Evolutionary conservation across 768 basidiomycete genomes (phyloP), one percentile per base, ranked within the genome.

Genomic region (Amanita pallidorosea): DNA sequence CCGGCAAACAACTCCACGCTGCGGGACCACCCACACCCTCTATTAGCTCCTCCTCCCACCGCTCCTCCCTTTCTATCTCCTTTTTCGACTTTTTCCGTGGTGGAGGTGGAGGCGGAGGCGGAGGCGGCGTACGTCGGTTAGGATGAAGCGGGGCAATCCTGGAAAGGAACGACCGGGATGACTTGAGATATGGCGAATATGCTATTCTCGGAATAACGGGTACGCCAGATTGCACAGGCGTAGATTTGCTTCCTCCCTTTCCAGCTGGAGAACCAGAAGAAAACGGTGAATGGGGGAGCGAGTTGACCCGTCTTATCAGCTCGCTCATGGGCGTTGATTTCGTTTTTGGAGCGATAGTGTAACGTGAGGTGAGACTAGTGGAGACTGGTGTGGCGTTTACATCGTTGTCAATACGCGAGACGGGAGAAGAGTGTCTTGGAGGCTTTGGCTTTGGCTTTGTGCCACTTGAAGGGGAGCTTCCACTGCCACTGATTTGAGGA

Each of bases 11-110:
- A 33, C 70, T 68, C 76, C 76, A 79, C 33, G 69, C 73, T 31
- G 73, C 72, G 67, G 84, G 77, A 15, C 85, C 87, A 9, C 85
- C 85, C 3, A 85, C 68, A 38, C 71, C 79, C 55, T 89, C 87
- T 22, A 83, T 70, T 52, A 89, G 65, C 65, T 90, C 86, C 62
- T 85, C 79, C 60, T 88, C 86, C 76, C 88, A 88, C 58, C 74
- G 76, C 62, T 89, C 87, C 65, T 89, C 87, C 59, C 76, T 65
- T 58, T 81, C 77, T 20, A 85, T 64, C 65, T 86, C 79, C 62
- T 88, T 89, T 71, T 88, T 88, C 47, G 79, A 81, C 70, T 89
- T 89, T 67, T 81, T 85, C 55, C 74, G 77, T 41, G 81, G 80
- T 4, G 85, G 84, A 0, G 80, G 80, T 4, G 79, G 77, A 1